Evolutionary conservation across 1,139 yeast species (phyloP).

Genomic region (Kodamaea ohmeri): DNA sequence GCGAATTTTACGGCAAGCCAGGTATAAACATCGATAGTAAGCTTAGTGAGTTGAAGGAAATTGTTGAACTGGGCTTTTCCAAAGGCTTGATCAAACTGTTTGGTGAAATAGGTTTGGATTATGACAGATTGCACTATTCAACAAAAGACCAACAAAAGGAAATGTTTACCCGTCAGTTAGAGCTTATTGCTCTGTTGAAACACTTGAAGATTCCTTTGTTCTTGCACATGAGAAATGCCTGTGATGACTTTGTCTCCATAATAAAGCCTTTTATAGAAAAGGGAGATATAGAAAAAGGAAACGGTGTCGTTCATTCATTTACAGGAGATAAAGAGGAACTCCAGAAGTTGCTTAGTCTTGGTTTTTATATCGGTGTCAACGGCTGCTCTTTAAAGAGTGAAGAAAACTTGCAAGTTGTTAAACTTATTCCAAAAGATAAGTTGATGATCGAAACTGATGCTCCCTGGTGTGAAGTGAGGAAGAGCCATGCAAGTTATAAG

Average conservation of each 20-base stretch:
- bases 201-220: constrained; percentile 68
- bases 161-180: constrained; percentile 71
- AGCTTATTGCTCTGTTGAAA: constrained; percentile 50
- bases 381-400: constrained; percentile 87
- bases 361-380: constrained; percentile 77
- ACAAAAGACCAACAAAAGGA: constrained; percentile 61
- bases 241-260: constrained; percentile 69
- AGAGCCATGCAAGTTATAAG: constrained; percentile 72
- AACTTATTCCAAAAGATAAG: constrained; percentile 60
- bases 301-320: constrained; percentile 89
- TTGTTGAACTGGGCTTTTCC: constrained; percentile 49
- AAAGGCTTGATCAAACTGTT: constrained; percentile 64
- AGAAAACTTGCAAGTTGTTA: constrained; percentile 68
- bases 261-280: constrained; percentile 54
- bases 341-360: constrained; percentile 48
- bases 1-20: constrained; percentile 39
- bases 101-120: constrained; percentile 93
- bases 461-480: constrained; percentile 96
- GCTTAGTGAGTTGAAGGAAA: constrained; percentile 43
- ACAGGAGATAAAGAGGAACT: constrained; percentile 77
- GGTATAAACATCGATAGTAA: constrained; percentile 34
- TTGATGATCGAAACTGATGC: constrained; percentile 92
- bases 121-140: constrained; percentile 81
- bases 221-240: constrained; percentile 86
- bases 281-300: constrained; percentile 33